A percentile compares a stretch with the other conserved stretches of the same genome.
These are phyloP conservation scores for Phytophthora kernoviae DNA, from an alignment of 352 stramenopile genomes.

Conservation along the genomic window DNA sequence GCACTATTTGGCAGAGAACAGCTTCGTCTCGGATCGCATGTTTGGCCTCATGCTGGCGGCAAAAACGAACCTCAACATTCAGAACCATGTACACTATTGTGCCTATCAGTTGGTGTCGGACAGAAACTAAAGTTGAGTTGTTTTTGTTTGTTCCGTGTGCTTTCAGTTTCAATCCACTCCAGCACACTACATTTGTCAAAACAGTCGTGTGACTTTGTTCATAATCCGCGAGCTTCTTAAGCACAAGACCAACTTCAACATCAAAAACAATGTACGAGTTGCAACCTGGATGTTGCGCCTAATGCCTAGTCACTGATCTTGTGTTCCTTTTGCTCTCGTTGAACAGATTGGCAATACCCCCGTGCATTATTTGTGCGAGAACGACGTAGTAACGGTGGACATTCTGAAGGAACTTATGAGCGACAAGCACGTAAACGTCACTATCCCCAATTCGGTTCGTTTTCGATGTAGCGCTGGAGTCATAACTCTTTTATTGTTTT, in stretches of 20 bases:
- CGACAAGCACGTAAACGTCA: conserved; percentile 66
- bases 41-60: conserved; percentile 47
- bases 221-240: conserved; percentile 57
- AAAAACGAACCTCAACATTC: conserved; percentile 58
- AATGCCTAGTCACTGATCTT: not conserved
- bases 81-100: conserved; percentile 56
- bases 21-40: conserved; percentile 34
- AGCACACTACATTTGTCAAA: conserved; percentile 80
- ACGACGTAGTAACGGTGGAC: conserved; percentile 54
- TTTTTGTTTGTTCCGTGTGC: not conserved
- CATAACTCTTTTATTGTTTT: not conserved
- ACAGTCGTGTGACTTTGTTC: conserved; percentile 43
- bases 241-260: conserved; percentile 70
- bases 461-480: not conserved
- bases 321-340: conserved; percentile 1
- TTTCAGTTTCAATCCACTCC: conserved; percentile 74
- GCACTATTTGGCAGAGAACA: conserved; percentile 69
- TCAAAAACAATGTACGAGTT: conserved; percentile 69
- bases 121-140: conserved; percentile 2
- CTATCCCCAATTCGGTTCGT: conserved; percentile 66
- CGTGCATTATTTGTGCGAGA: conserved; percentile 79
- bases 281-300: too few species aligned
- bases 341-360: conserved; percentile 75
- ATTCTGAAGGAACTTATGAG: conserved; percentile 67
- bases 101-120: not conserved